Evolutionary conservation across 1,284 basidiomycete genomes (phyloP).

Genomic region (Pseudozyma pruni): DNA sequence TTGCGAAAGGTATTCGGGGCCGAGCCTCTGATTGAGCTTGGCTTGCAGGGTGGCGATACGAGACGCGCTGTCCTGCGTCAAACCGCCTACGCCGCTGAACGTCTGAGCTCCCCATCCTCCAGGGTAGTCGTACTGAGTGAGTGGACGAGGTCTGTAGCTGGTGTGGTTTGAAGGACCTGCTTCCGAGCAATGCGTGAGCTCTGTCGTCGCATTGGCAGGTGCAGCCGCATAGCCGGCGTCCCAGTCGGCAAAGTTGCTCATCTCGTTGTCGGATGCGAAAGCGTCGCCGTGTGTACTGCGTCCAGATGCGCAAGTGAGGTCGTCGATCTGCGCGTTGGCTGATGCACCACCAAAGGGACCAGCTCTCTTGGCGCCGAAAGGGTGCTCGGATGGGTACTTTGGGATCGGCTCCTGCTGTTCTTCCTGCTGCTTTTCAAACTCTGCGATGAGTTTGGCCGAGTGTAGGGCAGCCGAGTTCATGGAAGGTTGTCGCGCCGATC

Average conservation of each 20-base stretch:
- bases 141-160: slow-evolving; percentile 19
- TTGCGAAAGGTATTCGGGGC: slow-evolving; percentile 90
- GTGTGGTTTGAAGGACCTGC: slow-evolving; percentile 10
- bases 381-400: slow-evolving; percentile 35
- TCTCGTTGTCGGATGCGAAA: slow-evolving; percentile 13
- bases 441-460: slow-evolving; percentile 45
- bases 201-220: background rate
- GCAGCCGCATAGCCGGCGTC: slow-evolving; percentile 16
- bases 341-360: slow-evolving; percentile 44
- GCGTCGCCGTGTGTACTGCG: too few species aligned
- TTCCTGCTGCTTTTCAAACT: slow-evolving; percentile 38
- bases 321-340: background rate
- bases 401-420: background rate
- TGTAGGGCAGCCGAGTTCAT: slow-evolving; percentile 44
- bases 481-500: background rate
- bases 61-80: slow-evolving; percentile 52
- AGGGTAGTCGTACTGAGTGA: slow-evolving; percentile 47
- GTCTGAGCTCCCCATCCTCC: slow-evolving; percentile 51
- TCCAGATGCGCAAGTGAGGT: background rate
- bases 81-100: slow-evolving; percentile 20
- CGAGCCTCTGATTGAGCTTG: slow-evolving; percentile 86
- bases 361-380: slow-evolving; percentile 27
- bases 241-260: slow-evolving; percentile 27
- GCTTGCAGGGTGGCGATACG: slow-evolving; percentile 78
- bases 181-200: background rate